phyloP scores from a whole-genome alignment of 495 filamentous ascomycete species.

The Delitschia confertaspora region DNA sequence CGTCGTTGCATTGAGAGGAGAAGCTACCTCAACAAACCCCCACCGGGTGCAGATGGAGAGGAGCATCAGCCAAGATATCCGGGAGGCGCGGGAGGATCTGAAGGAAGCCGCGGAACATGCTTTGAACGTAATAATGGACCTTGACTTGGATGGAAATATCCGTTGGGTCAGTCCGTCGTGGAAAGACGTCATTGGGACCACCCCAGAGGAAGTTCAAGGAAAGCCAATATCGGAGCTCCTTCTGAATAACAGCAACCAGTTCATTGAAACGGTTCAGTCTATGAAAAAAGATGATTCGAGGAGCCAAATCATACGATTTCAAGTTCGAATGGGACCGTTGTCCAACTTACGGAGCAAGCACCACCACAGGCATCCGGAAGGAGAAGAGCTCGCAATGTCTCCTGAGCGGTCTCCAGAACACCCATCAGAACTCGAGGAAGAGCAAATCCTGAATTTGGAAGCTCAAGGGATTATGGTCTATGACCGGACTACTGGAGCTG shows the following conservation, averaged over 20 bases:
- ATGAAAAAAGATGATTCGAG: conserved; percentile 90
- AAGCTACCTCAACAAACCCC: conserved; percentile 40
- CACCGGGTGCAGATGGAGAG: conserved; percentile 47
- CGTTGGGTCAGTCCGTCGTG: conserved; percentile 97
- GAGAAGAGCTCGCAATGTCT: conserved; percentile 31
- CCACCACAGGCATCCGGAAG: conserved; percentile 12
- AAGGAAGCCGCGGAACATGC: conserved; percentile 94
- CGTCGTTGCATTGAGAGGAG: conserved; percentile 47
- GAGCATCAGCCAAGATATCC: conserved; percentile 56
- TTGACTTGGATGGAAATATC: conserved; percentile 78
- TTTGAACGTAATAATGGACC: conserved; percentile 87
- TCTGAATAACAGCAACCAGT: conserved; percentile 65
- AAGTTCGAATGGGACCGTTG: conserved; percentile 62
- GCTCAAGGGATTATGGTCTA: conserved; percentile 98
- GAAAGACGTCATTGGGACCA: conserved; percentile 81
- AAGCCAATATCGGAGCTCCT: conserved; percentile 73
- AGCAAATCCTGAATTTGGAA: conserved; percentile 67
- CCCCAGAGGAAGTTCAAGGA: conserved; percentile 62
- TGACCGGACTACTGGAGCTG: conserved; percentile 73
- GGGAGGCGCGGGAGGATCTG: conserved; percentile 79
- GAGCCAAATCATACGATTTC: conserved; percentile 85
- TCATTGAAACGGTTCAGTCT: conserved; percentile 70
- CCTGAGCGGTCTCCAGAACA: conserved; percentile 29
- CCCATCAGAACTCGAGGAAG: conserved; percentile 37
- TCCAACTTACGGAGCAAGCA: conserved; percentile 53